Evolutionary conservation across 2,329 filamentous ascomycete species (phyloP), one percentile per base, ranked within the genome.

Genomic region (Myriosclerotinia curreyana): DNA sequence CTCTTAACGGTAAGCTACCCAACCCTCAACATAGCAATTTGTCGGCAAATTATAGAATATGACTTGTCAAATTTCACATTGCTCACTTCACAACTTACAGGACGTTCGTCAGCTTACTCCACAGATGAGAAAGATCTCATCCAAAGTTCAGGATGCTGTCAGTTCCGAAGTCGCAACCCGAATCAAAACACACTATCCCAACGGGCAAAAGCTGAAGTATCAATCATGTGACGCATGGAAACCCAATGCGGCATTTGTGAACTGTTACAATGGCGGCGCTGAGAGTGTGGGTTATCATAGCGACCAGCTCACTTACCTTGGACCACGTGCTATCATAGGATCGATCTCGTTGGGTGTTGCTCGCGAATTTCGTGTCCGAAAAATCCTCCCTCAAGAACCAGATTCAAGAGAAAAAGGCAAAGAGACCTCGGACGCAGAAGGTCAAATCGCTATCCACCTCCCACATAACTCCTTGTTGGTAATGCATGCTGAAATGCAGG

Each of bases 401-500:
- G 67, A 64, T 20, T 51, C 31, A 4, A 64, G 67, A 49, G 66
- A 67, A 40, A 71, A 68, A 62, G 49, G 62, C 62, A 75, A 78
- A 51, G 74, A 76, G 66, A 78, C 81, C 15, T 79, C 83, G 1
- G 88, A 95, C 68, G 81, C 83, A 0, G 86, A 90, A 72, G 94
- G 93, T 5, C 93, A 96, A 74, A 94, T 98, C 65, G 87, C 92
- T 0, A 95, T 98, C 51, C 92, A 97, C 71, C 85, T 98, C 0
- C 94, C 94, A 0, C 95, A 98, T 76, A 98, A 98, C 75, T 96
- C 91, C 0, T 82, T 98, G 0, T 82, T 99, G 0, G 82, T 98
- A 12, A 98, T 99, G 95, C 93, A 98, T 73, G 93, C 94, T 0
- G 92, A 96, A 74, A 98, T 96, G 91, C 94, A 98, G 74, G 94